Evolutionary conservation across 768 basidiomycete genomes (phyloP), one percentile per base, ranked within the genome.

Genomic region (Auricularia sp.): DNA sequence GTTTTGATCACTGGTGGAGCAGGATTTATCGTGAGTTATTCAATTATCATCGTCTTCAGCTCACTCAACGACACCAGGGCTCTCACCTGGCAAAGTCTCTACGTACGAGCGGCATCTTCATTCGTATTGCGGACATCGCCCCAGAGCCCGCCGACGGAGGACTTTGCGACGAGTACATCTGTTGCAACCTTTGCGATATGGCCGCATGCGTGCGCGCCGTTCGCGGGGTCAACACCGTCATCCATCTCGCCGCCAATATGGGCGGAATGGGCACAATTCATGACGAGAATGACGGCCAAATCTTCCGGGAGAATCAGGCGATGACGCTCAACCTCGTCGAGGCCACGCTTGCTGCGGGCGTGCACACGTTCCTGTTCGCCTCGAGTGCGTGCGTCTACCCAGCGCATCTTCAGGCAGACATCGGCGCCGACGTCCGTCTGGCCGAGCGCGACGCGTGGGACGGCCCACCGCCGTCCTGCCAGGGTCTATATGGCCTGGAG

Each of bases 251-350:
- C 11, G 84, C 84, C 1, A 81, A 76, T 23, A 85, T 84, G 84
- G 84, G 84, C 3, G 85, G 85, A 0, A 86, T 86, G 85, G 85
- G 85, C 1, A 78, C 78, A 0, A 86, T 86, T 58, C 84, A 85
- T 66, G 68, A 72, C 3, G 72, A 68, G 0, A 85, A 86, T 68
- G 80, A 83, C 60, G 73, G 78, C 53, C 65, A 66, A 18, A 82
- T 85, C 34, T 86, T 84, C 66, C 64, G 68, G 5, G 74, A 79
- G 33, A 85, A 86, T 65, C 76, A 81, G 29, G 43, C 65, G 4
- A 85, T 86, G 77, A 83, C 81, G 0, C 59, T 75, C 10, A 81
- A 83, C 62, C 62, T 85, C 39, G 68, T 86, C 36, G 42, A 67
- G 1, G 81, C 82, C 0, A 74, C 76, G 59, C 63, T 74, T 16